phyloP scores from a whole-genome alignment of 805 yeast species.

The Priceomyces melissophilus region DNA sequence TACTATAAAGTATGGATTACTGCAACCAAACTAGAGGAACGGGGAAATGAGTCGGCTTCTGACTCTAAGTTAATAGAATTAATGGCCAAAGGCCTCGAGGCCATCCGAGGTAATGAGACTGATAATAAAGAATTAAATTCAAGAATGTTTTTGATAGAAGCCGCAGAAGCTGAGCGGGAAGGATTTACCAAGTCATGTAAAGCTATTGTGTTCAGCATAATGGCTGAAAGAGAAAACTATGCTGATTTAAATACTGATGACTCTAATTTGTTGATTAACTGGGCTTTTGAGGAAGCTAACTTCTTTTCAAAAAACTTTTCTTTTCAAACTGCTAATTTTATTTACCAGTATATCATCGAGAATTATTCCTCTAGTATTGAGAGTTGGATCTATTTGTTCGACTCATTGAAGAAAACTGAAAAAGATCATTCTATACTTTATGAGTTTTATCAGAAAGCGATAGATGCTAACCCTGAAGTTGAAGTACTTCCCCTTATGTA shows the following conservation, averaged over 20 bases:
- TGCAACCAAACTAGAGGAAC: slow-evolving; percentile 62
- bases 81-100: slow-evolving; percentile 46
- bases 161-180: slow-evolving; percentile 50
- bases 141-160: slow-evolving; percentile 55
- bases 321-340: slow-evolving; percentile 42
- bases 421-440: slow-evolving; percentile 15
- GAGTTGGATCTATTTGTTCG: slow-evolving; percentile 49
- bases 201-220: slow-evolving; percentile 44
- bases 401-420: slow-evolving; percentile 23
- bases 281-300: slow-evolving; percentile 29
- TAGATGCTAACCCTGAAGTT: slow-evolving; percentile 44
- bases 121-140: slow-evolving; percentile 12
- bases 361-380: slow-evolving; percentile 44
- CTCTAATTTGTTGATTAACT: slow-evolving; percentile 2
- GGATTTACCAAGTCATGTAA: slow-evolving; percentile 46
- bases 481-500: slow-evolving; percentile 62
- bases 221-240: slow-evolving; percentile 29
- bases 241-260: slow-evolving; percentile 9
- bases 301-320: slow-evolving; percentile 17
- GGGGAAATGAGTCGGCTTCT: slow-evolving; percentile 44
- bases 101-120: slow-evolving; percentile 31
- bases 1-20: slow-evolving; percentile 63
- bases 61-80: slow-evolving; percentile 46
- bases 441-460: slow-evolving; percentile 50
- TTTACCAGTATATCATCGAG: slow-evolving; percentile 45